Evolutionary conservation across 306 rosid species (phyloP), one percentile per base, ranked within the genome.

Genomic region (Boehmeria nivea): DNA sequence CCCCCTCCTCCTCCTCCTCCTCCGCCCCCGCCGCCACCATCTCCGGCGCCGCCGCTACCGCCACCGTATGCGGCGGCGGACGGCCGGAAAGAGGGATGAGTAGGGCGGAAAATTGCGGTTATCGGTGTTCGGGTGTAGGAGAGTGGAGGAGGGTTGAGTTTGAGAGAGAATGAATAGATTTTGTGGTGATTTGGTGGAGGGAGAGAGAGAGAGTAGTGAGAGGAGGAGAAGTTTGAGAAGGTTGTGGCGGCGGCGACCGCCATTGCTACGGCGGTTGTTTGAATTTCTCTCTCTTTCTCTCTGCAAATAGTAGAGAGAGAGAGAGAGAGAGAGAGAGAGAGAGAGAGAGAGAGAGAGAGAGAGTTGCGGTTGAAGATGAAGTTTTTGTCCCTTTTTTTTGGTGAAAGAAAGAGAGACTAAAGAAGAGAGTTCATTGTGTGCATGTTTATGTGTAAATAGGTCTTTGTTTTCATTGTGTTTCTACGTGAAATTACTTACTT

Each of bases 171-270:
- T 8, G 53, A 48, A 60, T 10, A 56, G 24, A 18, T 34, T 61
- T 18, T 44, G 60, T 17, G 66, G 53, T 16, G 36, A 43, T 28
- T 51, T 42, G 56, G 71, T 9, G 69, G 47, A 27, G 60, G 61
- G 51, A 73, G 65, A n/a, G 75, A 68, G 72, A 61, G 53, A 2
- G 76, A 22, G 18, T 20, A 63, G 17, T 8, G 60, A 12, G 26
- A 13, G 15, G 62, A 37, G 53, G 78, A 57, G 68, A 72, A 16
- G 58, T 60, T 72, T 62, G 80, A 59, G 77, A 84, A 66, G 68
- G 79, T 72, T 49, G 82, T 59, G n/a, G n/a, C n/a, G n/a, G n/a
- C n/a, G 26, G 79, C 59, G 43, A 70, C 15, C 16, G 80, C 90
- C 95, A 90, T 61, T 17, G 38, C 76, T 33, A 18, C 43, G 21